A percentile compares a stretch with the other conserved stretches of the same genome.
These are phyloP conservation scores for Colletotrichum sidae DNA, from an alignment of 2,329 filamentous ascomycete genomes.

Conservation along the genomic window DNA sequence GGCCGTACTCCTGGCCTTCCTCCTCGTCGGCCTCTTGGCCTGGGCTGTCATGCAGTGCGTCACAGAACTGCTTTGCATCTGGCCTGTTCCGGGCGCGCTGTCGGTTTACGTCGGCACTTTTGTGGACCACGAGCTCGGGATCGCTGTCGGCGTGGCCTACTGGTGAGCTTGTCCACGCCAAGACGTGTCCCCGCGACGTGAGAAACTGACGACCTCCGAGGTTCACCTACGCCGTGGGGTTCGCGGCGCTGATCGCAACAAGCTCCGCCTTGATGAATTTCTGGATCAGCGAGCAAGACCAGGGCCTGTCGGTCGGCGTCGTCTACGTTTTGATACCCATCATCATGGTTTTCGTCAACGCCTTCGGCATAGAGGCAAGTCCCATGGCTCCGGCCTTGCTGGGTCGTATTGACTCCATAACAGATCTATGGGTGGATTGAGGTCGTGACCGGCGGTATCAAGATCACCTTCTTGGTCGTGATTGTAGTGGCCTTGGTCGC, in stretches of 20 bases:
- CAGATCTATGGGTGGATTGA: slow-evolving; percentile 46
- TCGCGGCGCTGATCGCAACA: slow-evolving; percentile 42
- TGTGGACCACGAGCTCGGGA: slow-evolving; percentile 47
- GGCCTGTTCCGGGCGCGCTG: slow-evolving; percentile 47
- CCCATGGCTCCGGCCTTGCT: no score
- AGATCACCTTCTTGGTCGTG: slow-evolving; percentile 42
- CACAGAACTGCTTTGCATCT: slow-evolving; percentile 46
- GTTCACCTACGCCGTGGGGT: slow-evolving; percentile 43
- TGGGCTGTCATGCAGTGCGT: slow-evolving; percentile 48
- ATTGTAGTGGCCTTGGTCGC: slow-evolving; percentile 38
- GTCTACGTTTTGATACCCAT: slow-evolving; percentile 42
- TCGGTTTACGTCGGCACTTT: slow-evolving; percentile 47
- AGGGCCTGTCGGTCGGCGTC: slow-evolving; percentile 36
- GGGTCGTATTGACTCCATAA: no score
- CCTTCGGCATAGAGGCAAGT: neutral
- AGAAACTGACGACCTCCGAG: neutral
- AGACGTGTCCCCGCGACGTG: no score
- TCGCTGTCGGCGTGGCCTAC: slow-evolving; percentile 46
- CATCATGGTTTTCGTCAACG: neutral
- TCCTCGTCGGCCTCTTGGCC: slow-evolving; percentile 43
- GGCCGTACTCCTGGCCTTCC: slow-evolving; percentile 43
- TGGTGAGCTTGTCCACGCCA: slow-evolving; percentile 43
- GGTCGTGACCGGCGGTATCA: slow-evolving; percentile 41
- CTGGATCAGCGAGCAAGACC: slow-evolving; percentile 37
- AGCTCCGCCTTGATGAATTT: slow-evolving; percentile 42